Percentiles rank a stretch among this genome's conserved stretches.
These are phyloP conservation scores for Macroventuria anomochaeta DNA, from an alignment of 2,329 filamentous ascomycete species.

Conservation along the genomic window DNA sequence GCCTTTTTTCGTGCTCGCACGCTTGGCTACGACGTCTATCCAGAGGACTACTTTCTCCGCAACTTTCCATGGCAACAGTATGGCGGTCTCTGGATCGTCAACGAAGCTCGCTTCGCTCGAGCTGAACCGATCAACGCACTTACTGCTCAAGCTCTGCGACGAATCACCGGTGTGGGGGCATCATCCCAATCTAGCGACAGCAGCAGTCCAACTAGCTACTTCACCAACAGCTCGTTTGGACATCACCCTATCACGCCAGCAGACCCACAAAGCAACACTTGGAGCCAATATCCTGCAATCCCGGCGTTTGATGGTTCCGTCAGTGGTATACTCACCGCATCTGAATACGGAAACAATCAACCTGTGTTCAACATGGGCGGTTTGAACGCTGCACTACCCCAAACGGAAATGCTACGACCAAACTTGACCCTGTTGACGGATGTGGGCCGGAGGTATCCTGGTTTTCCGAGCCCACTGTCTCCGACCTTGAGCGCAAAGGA, in stretches of 20 bases:
- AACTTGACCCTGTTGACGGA: slow-evolving; percentile 36
- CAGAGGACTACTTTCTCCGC: slow-evolving; percentile 47
- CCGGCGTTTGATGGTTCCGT: slow-evolving; percentile 3
- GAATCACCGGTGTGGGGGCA: slow-evolving; percentile 39
- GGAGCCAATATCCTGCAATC: neutral
- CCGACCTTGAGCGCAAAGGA: slow-evolving; percentile 38
- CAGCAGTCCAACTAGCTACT: slow-evolving; percentile 26
- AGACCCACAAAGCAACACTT: neutral
- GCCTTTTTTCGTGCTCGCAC: slow-evolving; percentile 48
- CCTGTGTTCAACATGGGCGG: slow-evolving; percentile 30
- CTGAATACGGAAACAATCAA: neutral
- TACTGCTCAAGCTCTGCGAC: slow-evolving; percentile 37
- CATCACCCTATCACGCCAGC: slow-evolving; percentile 9
- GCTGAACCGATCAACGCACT: slow-evolving; percentile 31
- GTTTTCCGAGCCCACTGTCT: slow-evolving; percentile 42
- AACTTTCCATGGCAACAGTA: slow-evolving; percentile 50
- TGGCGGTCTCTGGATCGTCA: slow-evolving; percentile 46
- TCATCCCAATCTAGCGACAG: slow-evolving; percentile 18
- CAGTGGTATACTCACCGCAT: neutral
- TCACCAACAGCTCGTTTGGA: slow-evolving; percentile 20
- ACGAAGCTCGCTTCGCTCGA: slow-evolving; percentile 48
- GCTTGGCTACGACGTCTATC: slow-evolving; percentile 49
- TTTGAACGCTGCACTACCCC: slow-evolving; percentile 11
- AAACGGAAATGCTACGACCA: slow-evolving; percentile 11
- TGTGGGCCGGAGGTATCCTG: slow-evolving; percentile 39